phyloP scores from a whole-genome alignment of 768 basidiomycete genomes.

The Kwoniella dejecticola region DNA sequence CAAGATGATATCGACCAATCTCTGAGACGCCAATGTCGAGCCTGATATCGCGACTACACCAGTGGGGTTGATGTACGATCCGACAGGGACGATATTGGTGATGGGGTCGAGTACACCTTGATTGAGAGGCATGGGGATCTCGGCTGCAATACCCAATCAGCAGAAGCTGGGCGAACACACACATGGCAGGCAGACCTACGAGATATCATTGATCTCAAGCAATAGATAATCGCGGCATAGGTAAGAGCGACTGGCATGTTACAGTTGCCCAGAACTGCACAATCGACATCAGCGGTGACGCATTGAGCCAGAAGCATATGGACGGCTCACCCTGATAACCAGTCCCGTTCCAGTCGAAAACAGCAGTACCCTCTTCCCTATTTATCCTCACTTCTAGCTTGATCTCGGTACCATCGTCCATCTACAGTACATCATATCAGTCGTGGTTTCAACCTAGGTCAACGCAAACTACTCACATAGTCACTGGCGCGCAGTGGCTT shows the following conservation, averaged over 20 bases:
- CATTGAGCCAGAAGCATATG: background rate
- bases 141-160: slow-evolving; percentile 8
- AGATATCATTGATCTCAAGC: slow-evolving; percentile 38
- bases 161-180: background rate
- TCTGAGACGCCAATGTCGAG: slow-evolving; percentile 61
- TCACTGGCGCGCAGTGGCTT: slow-evolving; percentile 64
- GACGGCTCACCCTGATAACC: slow-evolving; percentile 14
- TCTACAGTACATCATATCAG: slow-evolving; percentile 25
- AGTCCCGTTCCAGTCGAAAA: slow-evolving; percentile 71
- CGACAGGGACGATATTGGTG: slow-evolving; percentile 75
- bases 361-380: slow-evolving; percentile 71
- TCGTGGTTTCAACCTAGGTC: background rate
- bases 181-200: slow-evolving; percentile 2
- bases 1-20: slow-evolving; percentile 92
- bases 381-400: slow-evolving; percentile 76
- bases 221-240: slow-evolving; percentile 52
- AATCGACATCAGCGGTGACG: background rate
- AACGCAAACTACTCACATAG: slow-evolving; percentile 57
- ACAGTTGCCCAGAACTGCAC: slow-evolving; percentile 38
- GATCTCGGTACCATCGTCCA: slow-evolving; percentile 56
- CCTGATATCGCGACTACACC: slow-evolving; percentile 77
- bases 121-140: slow-evolving; percentile 48
- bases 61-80: slow-evolving; percentile 76
- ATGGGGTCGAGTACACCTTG: slow-evolving; percentile 39
- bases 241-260: slow-evolving; percentile 47